These are phyloP conservation scores for Ichthyophthirius multifiliis DNA, from an alignment of 169 alveolate genomes.

Conservation along the genomic window DNA sequence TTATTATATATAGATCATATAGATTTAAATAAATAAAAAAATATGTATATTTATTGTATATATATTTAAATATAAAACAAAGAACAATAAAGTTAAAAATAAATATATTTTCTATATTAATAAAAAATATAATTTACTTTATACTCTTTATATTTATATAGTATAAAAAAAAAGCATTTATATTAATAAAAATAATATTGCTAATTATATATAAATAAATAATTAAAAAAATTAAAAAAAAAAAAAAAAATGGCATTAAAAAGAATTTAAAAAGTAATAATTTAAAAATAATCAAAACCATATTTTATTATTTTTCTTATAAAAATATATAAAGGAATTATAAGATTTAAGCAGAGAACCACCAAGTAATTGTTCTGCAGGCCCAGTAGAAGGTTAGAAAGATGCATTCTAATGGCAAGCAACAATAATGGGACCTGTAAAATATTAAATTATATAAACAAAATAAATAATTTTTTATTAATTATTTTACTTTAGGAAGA, in stretches of 20 bases:
- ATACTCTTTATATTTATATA: no score
- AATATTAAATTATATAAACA: neutral
- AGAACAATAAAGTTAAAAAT: no score
- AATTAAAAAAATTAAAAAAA: neutral
- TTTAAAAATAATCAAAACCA: neutral
- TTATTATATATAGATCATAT: no score
- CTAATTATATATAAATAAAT: no score
- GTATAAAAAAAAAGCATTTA: no score
- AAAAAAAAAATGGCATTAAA: constrained; percentile 2
- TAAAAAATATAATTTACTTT: no score
- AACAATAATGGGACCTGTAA: constrained; percentile 98
- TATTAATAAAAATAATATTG: no score
- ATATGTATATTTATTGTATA: no score
- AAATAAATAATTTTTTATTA: neutral
- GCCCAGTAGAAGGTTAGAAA: constrained; percentile 92
- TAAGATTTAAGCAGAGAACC: constrained; percentile 97
- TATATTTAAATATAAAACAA: no score
- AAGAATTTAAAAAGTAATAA: neutral
- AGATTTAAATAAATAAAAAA: no score
- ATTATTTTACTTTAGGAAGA: constrained; percentile 24
- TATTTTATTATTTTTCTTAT: neutral
- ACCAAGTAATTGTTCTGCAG: constrained; percentile 99
- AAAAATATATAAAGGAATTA: constrained; percentile 86
- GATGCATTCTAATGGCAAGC: constrained; percentile 99
- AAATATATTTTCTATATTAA: no score